Evolutionary conservation across 2,329 filamentous ascomycete genomes (phyloP).

Genomic region (Fusarium sp.): DNA sequence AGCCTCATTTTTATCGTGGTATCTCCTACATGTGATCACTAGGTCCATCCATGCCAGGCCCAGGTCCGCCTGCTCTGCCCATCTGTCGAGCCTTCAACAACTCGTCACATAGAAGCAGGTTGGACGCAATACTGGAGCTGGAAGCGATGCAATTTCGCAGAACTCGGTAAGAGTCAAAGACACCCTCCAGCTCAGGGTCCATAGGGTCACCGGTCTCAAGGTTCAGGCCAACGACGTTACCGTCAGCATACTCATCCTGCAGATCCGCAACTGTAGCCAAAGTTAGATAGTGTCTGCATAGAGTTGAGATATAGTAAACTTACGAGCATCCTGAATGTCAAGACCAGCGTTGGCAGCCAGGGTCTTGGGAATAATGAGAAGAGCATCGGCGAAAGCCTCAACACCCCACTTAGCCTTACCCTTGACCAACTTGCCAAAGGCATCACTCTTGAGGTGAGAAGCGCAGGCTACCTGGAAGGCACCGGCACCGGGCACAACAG

Average conservation of each 20-base stretch:
- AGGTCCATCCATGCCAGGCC: conserved; percentile 75
- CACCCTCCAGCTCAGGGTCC: conserved; percentile 92
- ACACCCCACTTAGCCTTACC: conserved; percentile 98
- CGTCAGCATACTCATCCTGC: conserved; percentile 88
- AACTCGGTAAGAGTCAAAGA: conserved; percentile 97
- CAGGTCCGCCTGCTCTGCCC: conserved; percentile 75
- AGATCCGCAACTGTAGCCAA: conserved; percentile 78
- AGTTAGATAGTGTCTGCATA: conserved; percentile 35
- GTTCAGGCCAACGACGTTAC: conserved; percentile 89
- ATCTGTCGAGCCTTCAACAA: conserved; percentile 98
- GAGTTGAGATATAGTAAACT: conserved; percentile 58
- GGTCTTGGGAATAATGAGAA: conserved; percentile 97
- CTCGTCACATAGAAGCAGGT: conserved; percentile 95
- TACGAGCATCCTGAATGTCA: conserved; percentile 95
- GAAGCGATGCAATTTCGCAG: conserved; percentile 94
- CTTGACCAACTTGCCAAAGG: conserved; percentile 91
- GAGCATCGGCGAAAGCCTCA: conserved; percentile 92
- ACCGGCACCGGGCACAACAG: conserved; percentile 93
- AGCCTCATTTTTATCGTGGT: conserved; percentile 55
- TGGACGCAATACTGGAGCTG: conserved; percentile 94
- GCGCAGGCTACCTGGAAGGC: conserved; percentile 97
- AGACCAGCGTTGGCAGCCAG: conserved; percentile 96
- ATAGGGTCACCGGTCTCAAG: conserved; percentile 90
- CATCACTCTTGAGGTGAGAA: conserved; percentile 86
- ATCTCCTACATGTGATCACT: conserved; percentile 66